A percentile compares a stretch with the other conserved stretches of the same genome.
These are phyloP conservation scores for Dendrobium huoshanense DNA, from an alignment of 106 monocot genomes.

Conservation along the genomic window DNA sequence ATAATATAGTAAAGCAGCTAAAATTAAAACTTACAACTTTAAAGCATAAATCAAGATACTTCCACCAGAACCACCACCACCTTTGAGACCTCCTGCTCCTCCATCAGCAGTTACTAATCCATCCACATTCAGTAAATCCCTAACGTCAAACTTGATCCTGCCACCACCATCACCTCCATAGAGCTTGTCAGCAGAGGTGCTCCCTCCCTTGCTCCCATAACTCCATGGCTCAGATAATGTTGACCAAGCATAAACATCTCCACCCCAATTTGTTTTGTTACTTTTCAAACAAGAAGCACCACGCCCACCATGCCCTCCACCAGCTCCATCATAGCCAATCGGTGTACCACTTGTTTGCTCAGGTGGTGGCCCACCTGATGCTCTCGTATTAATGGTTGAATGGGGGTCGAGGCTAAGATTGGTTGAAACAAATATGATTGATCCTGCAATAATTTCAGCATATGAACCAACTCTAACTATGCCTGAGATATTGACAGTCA, in stretches of 20 bases:
- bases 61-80: conserved; percentile 93
- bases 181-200: conserved; percentile 37
- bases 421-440: conserved; percentile 42
- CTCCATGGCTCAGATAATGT: conserved; percentile 82
- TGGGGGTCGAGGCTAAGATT: conserved; percentile 44
- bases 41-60: conserved; percentile 70
- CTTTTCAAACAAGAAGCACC: conserved; percentile 79
- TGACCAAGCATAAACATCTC: conserved; percentile 96
- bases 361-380: conserved; percentile 68
- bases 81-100: conserved; percentile 55
- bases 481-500: conserved; percentile 61
- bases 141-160: conserved; percentile 45
- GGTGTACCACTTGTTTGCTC: conserved; percentile 93
- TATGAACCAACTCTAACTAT: conserved; percentile 45
- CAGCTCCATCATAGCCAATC: conserved; percentile 60
- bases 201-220: conserved; percentile 91
- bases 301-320: conserved; percentile 91
- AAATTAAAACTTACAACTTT: conserved; percentile 59
- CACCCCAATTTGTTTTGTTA: conserved; percentile 93
- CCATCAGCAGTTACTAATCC: conserved; percentile 72
- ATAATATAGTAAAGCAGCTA: neutral
- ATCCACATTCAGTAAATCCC: conserved; percentile 47
- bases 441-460: conserved; percentile 59
- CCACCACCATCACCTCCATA: conserved; percentile 89
- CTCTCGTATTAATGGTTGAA: conserved; percentile 62